Evolutionary conservation across 2,329 filamentous ascomycete species (phyloP).

Genomic region (Calonectria pseudoreteaudii): DNA sequence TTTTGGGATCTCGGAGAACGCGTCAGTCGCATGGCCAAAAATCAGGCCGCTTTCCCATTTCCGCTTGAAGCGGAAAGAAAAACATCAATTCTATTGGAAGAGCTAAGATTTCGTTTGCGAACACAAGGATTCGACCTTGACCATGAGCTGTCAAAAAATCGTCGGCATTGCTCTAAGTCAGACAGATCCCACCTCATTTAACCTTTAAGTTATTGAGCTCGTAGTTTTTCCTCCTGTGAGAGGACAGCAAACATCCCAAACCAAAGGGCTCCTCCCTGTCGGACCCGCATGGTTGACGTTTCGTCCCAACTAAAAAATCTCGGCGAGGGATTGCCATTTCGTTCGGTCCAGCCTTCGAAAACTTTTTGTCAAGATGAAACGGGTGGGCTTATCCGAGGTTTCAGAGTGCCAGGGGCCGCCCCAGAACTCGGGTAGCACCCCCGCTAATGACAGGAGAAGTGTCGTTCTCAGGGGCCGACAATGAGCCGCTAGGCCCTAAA

Average conservation of each 20-base stretch:
- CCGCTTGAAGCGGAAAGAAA: background rate
- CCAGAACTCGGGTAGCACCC: background rate
- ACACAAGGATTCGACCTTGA: background rate
- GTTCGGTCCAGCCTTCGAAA: background rate
- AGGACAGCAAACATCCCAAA: background rate
- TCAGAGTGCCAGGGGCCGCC: slow-evolving; percentile 7
- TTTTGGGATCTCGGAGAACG: background rate
- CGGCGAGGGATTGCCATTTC: background rate
- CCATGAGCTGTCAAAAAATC: background rate
- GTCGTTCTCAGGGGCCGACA: background rate
- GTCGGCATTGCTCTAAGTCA: background rate
- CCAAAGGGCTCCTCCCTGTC: background rate
- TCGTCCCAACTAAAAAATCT: background rate
- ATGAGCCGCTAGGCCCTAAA: background rate
- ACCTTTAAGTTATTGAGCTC: background rate
- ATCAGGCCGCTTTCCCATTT: background rate
- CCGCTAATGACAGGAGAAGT: background rate
- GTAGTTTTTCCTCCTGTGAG: slow-evolving; percentile 1
- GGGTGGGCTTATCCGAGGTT: slow-evolving; percentile 12
- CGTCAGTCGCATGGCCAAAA: background rate
- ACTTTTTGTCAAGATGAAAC: slow-evolving; percentile 20
- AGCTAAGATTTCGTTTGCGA: background rate
- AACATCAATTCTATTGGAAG: background rate
- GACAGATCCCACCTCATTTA: background rate
- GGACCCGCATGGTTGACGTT: background rate